phyloP scores from a whole-genome alignment of 2,329 filamentous ascomycete genomes.

The Cladosporium cucumerinum region DNA sequence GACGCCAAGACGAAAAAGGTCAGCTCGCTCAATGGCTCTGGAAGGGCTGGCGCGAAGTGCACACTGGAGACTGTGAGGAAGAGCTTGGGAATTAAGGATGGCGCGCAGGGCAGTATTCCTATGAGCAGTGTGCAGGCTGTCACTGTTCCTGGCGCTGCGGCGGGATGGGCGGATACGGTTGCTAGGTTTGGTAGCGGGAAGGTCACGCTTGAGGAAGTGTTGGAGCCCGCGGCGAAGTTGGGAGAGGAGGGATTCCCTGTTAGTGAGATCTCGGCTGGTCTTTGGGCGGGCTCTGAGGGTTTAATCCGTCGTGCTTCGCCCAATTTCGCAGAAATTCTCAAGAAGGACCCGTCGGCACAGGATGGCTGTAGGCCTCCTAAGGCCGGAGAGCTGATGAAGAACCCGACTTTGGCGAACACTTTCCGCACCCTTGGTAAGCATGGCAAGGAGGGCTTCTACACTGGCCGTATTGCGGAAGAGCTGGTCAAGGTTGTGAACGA shows the following conservation, averaged over 20 bases:
- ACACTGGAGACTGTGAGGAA: slow-evolving; percentile 68
- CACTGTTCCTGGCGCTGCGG: slow-evolving; percentile 84
- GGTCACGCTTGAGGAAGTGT: slow-evolving; percentile 69
- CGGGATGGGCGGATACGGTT: slow-evolving; percentile 88
- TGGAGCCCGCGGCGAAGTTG: slow-evolving; percentile 78
- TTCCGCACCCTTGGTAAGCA: slow-evolving; percentile 75
- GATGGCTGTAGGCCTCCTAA: slow-evolving; percentile 71
- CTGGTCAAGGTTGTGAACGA: slow-evolving; percentile 74
- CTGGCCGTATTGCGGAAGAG: slow-evolving; percentile 75
- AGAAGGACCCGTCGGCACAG: slow-evolving; percentile 64
- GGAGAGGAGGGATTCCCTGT: slow-evolving; percentile 89
- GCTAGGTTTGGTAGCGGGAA: slow-evolving; percentile 88
- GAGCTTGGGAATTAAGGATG: slow-evolving; percentile 63
- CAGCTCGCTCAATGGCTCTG: slow-evolving; percentile 86
- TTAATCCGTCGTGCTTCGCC: slow-evolving; percentile 70
- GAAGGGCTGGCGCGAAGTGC: slow-evolving; percentile 68
- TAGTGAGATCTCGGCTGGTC: slow-evolving; percentile 72
- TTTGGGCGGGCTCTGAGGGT: slow-evolving; percentile 71
- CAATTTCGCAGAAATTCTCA: slow-evolving; percentile 84
- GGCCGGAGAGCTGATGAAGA: slow-evolving; percentile 85
- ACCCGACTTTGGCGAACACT: slow-evolving; percentile 74
- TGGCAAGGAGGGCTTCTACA: slow-evolving; percentile 89
- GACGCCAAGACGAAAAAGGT: slow-evolving; percentile 78
- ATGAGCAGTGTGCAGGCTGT: slow-evolving; percentile 74
- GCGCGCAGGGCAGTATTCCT: slow-evolving; percentile 61